These are phyloP conservation scores for Aspergillus funiculosus DNA, from an alignment of 495 filamentous ascomycete genomes.

Conservation along the genomic window DNA sequence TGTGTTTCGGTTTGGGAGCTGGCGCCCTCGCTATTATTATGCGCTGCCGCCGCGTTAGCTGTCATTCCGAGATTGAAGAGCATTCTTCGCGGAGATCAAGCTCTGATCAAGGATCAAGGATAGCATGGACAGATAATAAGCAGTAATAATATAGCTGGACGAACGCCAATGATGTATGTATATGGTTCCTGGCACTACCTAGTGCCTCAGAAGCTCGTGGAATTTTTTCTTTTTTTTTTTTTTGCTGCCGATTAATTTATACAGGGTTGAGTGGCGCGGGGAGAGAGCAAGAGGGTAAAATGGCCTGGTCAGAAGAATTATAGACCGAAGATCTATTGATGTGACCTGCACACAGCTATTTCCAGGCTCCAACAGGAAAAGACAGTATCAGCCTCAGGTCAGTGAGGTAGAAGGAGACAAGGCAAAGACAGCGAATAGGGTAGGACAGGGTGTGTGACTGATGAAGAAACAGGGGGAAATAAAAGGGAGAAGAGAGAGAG, in stretches of 20 bases:
- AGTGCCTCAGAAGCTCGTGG: no score
- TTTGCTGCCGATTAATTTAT: slow-evolving; percentile 1
- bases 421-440: not conserved
- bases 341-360: not conserved
- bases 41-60: slow-evolving; percentile 50
- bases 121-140: slow-evolving; percentile 16
- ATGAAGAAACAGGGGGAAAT: not conserved
- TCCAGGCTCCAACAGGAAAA: not conserved
- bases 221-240: not conserved
- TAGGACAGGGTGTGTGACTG: not conserved
- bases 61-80: slow-evolving; percentile 46
- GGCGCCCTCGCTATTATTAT: slow-evolving; percentile 53
- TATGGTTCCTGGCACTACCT: no score
- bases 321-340: not conserved
- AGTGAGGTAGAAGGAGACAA: no score
- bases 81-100: slow-evolving; percentile 27
- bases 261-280: not conserved
- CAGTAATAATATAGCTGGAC: not conserved
- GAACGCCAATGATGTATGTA: no score
- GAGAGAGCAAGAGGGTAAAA: no score
- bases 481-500: slow-evolving; percentile 1
- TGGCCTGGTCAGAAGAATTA: not conserved
- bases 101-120: slow-evolving; percentile 7
- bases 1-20: slow-evolving; percentile 30
- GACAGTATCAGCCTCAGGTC: not conserved